Percentiles rank a stretch among this genome's conserved stretches.
phyloP scores from a whole-genome alignment of 257 asterid genomes.

The Solanum chmielewskii region DNA sequence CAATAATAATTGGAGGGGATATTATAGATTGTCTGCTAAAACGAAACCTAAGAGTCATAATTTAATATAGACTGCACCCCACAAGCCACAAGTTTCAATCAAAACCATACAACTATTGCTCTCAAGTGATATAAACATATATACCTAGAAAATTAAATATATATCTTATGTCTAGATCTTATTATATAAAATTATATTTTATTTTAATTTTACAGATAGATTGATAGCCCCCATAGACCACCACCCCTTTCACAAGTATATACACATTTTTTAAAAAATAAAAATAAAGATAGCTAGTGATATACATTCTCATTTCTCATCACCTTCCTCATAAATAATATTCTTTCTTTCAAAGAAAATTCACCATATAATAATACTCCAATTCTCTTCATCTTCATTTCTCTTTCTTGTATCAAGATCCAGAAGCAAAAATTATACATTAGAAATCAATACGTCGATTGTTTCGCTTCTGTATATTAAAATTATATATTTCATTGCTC shows the following conservation, averaged over 20 bases:
- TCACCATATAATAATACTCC: slow-evolving; percentile 5
- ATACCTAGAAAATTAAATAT: neutral
- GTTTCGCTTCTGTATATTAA: neutral
- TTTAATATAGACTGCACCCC: slow-evolving; percentile 18
- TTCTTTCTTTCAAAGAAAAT: neutral
- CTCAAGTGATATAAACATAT: slow-evolving; percentile 4
- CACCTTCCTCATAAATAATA: slow-evolving; percentile 19
- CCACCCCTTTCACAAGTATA: neutral
- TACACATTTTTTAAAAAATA: neutral
- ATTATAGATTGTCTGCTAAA: neutral
- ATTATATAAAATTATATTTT: neutral
- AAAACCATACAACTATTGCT: slow-evolving; percentile 8
- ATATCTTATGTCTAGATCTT: neutral
- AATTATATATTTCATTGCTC: neutral
- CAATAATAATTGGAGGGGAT: neutral
- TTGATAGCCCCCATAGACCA: neutral
- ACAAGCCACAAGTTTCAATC: slow-evolving; percentile 17
- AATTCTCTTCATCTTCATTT: slow-evolving; percentile 4
- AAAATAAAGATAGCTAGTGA: neutral
- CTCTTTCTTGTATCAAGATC: slow-evolving; percentile 1
- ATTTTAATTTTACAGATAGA: slow-evolving; percentile 31
- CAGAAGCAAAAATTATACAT: neutral
- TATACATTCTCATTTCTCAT: slow-evolving; percentile 17
- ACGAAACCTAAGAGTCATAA: neutral
- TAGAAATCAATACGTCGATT: neutral